Evolutionary conservation across 2,329 filamentous ascomycete species (phyloP).

Genomic region (Botrytis elliptica): DNA sequence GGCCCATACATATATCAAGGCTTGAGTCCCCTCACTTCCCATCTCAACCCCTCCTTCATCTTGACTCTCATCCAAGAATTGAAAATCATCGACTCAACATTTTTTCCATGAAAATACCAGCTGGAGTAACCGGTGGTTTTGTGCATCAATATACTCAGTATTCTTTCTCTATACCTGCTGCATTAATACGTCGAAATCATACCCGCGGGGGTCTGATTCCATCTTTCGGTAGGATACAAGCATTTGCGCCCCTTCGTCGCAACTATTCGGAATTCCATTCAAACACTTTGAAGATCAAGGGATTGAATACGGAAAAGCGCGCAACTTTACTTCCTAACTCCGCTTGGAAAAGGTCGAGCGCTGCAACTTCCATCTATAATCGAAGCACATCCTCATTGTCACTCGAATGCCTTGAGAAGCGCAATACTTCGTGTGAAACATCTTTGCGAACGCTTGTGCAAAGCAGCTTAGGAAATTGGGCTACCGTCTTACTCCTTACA

Average conservation of each 20-base stretch:
- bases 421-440: slow-evolving; percentile 17
- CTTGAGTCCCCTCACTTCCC: background rate
- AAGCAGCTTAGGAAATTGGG: slow-evolving; percentile 18
- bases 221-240: background rate
- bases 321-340: slow-evolving; percentile 1
- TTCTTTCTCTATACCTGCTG: background rate
- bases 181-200: background rate
- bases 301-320: slow-evolving; percentile 9
- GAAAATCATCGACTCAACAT: background rate
- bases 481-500: slow-evolving; percentile 18
- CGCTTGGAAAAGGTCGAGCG: slow-evolving; percentile 12
- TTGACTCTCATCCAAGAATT: background rate
- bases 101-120: slow-evolving; percentile 17
- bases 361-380: background rate
- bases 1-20: background rate
- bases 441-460: slow-evolving; percentile 2
- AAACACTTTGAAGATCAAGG: background rate
- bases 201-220: background rate
- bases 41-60: background rate
- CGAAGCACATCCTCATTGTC: slow-evolving; percentile 5
- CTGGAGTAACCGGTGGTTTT: background rate
- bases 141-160: background rate
- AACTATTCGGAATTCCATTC: slow-evolving; percentile 1
- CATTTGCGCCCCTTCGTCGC: slow-evolving; percentile 16
- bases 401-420: background rate